Conservation (phyloP, 805 yeast genomes). For the Candida ovalis region DNA sequence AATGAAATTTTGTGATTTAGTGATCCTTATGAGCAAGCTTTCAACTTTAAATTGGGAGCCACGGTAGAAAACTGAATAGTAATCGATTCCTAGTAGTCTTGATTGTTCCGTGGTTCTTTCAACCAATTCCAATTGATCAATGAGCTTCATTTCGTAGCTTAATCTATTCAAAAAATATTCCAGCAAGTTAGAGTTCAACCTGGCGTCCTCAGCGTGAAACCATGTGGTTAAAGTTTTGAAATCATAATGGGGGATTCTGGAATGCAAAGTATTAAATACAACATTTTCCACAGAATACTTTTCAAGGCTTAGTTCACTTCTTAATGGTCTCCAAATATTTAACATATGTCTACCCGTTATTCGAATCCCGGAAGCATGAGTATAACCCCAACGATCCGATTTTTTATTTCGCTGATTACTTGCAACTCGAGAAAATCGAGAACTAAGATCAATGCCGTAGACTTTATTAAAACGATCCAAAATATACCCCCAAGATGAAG, state of each 20-base stretch:
- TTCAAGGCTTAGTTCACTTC: constrained; percentile 57
- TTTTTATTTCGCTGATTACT: constrained; percentile 45
- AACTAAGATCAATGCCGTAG: constrained; percentile 51
- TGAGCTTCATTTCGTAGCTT: constrained; percentile 41
- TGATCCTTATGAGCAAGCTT: constrained; percentile 68
- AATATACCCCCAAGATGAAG: constrained; percentile 86
- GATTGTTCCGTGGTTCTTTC: constrained; percentile 78
- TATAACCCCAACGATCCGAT: constrained; percentile 76
- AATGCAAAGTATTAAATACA: constrained; percentile 62
- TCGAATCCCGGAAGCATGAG: constrained; percentile 65
- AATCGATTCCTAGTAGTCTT: constrained; percentile 83
- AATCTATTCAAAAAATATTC: constrained; percentile 46
- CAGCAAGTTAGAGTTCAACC: constrained; percentile 33
- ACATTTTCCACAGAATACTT: constrained; percentile 78
- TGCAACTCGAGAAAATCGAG: constrained; percentile 58
- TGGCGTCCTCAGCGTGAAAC: constrained; percentile 29
- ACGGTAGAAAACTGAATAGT: constrained; percentile 77
- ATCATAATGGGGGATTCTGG: constrained; percentile 61
- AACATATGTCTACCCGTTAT: constrained; percentile 80
- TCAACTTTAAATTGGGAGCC: constrained; percentile 97
- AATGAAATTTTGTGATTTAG: constrained; percentile 71
- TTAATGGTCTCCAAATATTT: constrained; percentile 78
- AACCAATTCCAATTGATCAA: constrained; percentile 62
- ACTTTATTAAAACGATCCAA: constrained; percentile 53
- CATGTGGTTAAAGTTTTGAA: constrained; percentile 45